Base-by-base conservation (phyloP, 2,329 filamentous ascomycete genomes). In the Emmonsia crescens region DNA sequence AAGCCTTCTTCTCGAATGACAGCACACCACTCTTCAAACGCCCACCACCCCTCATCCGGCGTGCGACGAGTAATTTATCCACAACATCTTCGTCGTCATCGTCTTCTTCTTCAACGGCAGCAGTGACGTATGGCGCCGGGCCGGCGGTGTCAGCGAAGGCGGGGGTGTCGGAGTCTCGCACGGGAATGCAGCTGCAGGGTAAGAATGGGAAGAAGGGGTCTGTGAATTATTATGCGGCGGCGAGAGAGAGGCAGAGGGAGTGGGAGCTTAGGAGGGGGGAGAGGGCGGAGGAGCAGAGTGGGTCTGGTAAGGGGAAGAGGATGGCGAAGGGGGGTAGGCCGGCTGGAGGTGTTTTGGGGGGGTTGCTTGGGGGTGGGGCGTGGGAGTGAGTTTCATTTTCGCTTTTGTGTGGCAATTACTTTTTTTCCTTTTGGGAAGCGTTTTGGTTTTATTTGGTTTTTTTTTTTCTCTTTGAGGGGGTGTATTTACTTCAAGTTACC, bases 231-330 rank as follows among this genome's bases (percentile, higher is more conserved):
- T 82, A 77, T 61, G 73, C 75, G 27, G 75, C 82, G 64, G 81
- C 82, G 1, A 73, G 84, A 61, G 83, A 85, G 70, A 79, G 79
- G 67, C 83, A 85, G 73, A 77, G 83, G 21, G 82, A 84, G 67
- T 79, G 77, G 68, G 78, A 79, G 65, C 77, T 83, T 55, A 77
- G 73, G 64, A 77, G 77, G 69, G 78, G 80, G 69, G 55, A 29
- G 55, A 57, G 38, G 24, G 4, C 1, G n/a, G 51, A 80, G 65
- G 76, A 74, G 29, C 64, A 68, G 1, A 66, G 69, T 46, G 67
- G 71, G 76, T 70, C 70, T 77, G 70, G 77, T 76, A n/a, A 67
- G 69, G 63, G 60, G 68, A 72, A 72, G 48, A 76, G 74, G 63
- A 70, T 77, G 76, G 70, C 76, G 76, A n/a, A 67, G 68, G 64